Evolutionary conservation across 352 stramenopile species (phyloP), one percentile per base, ranked within the genome.

Genomic region (Thalassiosira oceanica): DNA sequence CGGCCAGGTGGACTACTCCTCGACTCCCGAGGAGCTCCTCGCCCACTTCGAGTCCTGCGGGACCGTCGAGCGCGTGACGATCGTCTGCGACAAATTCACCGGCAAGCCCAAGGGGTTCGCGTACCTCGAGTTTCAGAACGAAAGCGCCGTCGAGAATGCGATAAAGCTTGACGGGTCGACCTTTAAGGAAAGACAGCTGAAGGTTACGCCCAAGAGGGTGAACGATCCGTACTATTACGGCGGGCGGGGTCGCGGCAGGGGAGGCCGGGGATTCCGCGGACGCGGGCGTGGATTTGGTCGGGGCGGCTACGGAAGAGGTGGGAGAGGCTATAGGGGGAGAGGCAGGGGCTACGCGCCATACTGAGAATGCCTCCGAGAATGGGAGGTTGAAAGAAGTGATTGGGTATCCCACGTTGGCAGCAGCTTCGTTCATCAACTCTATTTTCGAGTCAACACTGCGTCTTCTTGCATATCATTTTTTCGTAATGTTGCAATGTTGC

Each of bases 71-170:
- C 90, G 95, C 49, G 93, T 99, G 8, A 99, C 96, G 13, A 99
- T 99, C 66, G 84, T 98, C 16, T 98, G 94, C 74, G 94, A 99
- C 84, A 98, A 98, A 80, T 97, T 96, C 66, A 97, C 95, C 15
- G 94, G 95, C 31, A 90, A 95, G 55, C 93, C n/a, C n/a, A n/a
- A n/a, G n/a, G 73, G 80, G 35, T 88, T 67, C 43, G 80, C 80
- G 1, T 88, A 88, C 43, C 61, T 88, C 13, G 80, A 88, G 69
- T 88, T 88, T 68, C 16, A 88, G 73, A 70, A 71, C 11, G 79
- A 88, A 26, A 60, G 57, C 33, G 69, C 76, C 8, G 79, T 90
- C n/a, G 75, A 80, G 60, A 88, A 88, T 74, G 83, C 83, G 18
- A 27, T 86, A 18, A 90, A 90, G 46, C 57, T 90, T 15, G 79